Evolutionary conservation across 2,329 filamentous ascomycete genomes (phyloP).

Genomic region (Pleoardoris graminearum): DNA sequence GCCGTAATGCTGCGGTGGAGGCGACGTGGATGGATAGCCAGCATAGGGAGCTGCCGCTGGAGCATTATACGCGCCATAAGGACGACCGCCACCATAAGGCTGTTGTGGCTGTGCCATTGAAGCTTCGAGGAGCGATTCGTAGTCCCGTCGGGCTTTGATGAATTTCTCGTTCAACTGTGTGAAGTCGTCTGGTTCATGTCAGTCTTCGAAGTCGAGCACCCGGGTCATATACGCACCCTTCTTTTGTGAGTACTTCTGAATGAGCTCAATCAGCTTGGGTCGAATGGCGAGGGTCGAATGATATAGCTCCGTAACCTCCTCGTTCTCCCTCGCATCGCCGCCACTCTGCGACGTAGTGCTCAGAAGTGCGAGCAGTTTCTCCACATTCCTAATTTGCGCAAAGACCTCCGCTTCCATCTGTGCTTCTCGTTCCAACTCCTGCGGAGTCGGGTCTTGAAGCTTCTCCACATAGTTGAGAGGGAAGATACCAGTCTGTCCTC

Average conservation of each 20-base stretch:
- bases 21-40: slow-evolving; percentile 40
- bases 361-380: slow-evolving; percentile 82
- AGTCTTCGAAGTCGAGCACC: neutral
- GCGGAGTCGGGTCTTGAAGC: slow-evolving; percentile 87
- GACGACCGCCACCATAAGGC: slow-evolving; percentile 74
- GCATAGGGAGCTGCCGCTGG: slow-evolving; percentile 34
- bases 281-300: slow-evolving; percentile 92
- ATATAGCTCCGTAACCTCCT: slow-evolving; percentile 90
- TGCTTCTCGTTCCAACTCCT: slow-evolving; percentile 92
- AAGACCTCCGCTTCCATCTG: slow-evolving; percentile 89
- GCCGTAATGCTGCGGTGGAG: slow-evolving; percentile 40
- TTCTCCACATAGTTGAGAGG: slow-evolving; percentile 99
- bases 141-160: slow-evolving; percentile 96
- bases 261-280: slow-evolving; percentile 95
- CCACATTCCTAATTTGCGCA: slow-evolving; percentile 75
- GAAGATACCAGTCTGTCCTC: slow-evolving; percentile 96
- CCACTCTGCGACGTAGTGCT: slow-evolving; percentile 69
- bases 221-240: slow-evolving; percentile 66
- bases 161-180: slow-evolving; percentile 99
- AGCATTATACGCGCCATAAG: slow-evolving; percentile 40
- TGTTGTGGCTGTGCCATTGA: slow-evolving; percentile 95
- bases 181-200: slow-evolving; percentile 75
- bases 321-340: slow-evolving; percentile 82
- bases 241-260: slow-evolving; percentile 99
- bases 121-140: slow-evolving; percentile 91